phyloP scores from a whole-genome alignment of 306 rosid species.

The Vigna radiata region DNA sequence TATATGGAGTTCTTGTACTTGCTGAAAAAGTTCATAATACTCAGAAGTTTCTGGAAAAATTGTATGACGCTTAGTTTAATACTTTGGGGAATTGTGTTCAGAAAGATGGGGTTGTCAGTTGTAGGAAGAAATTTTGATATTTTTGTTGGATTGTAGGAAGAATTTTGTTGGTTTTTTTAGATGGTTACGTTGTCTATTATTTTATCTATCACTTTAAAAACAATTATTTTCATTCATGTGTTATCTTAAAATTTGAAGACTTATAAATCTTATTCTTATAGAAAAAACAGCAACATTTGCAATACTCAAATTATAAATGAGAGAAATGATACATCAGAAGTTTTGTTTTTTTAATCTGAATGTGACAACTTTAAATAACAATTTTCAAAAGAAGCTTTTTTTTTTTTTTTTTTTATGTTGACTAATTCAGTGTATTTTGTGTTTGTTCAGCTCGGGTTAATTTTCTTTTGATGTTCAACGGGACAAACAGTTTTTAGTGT shows the following conservation, averaged over 20 bases:
- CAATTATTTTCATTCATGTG: background rate
- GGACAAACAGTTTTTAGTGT: background rate
- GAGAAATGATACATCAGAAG: background rate
- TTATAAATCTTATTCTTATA: too few species aligned
- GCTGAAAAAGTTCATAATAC: background rate
- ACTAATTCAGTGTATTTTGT: background rate
- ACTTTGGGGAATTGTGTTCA: slow-evolving; percentile 5
- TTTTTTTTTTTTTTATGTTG: background rate
- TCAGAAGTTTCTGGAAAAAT: slow-evolving; percentile 6
- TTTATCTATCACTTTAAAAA: background rate
- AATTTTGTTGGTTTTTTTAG: background rate
- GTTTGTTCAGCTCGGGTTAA: slow-evolving; percentile 2
- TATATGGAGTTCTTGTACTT: slow-evolving; percentile 1
- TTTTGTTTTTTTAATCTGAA: background rate
- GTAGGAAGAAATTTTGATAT: slow-evolving; percentile 11
- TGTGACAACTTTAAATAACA: background rate
- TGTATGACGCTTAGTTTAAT: background rate
- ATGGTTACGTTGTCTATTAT: background rate
- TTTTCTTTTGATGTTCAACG: slow-evolving; percentile 21
- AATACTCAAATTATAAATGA: background rate
- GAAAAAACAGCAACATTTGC: background rate
- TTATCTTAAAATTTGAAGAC: background rate
- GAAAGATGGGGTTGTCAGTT: background rate
- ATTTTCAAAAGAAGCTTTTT: background rate
- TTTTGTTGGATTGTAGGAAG: background rate